Evolutionary conservation across 306 rosid species (phyloP).

Genomic region (Hippophae rhamnoides): DNA sequence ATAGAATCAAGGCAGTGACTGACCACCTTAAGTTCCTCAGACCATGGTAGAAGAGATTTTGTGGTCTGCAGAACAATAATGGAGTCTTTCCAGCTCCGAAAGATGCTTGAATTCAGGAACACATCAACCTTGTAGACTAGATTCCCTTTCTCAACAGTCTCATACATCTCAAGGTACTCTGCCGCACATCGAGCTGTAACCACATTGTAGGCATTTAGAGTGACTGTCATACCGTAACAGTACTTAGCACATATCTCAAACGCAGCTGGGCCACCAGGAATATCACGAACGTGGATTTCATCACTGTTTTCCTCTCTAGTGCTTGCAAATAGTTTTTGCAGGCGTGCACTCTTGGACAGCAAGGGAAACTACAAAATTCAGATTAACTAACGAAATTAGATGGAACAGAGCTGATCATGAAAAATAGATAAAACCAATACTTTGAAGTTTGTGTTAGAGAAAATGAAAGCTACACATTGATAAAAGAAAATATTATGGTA

Average conservation of each 20-base stretch:
- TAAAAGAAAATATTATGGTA: too few relatives aligned
- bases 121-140: slow-evolving; percentile 92
- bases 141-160: slow-evolving; percentile 79
- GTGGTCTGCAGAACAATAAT: slow-evolving; percentile 91
- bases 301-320: slow-evolving; percentile 49
- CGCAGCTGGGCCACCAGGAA: slow-evolving; percentile 92
- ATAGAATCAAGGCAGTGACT: slow-evolving; percentile 77
- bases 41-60: slow-evolving; percentile 73
- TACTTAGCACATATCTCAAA: slow-evolving; percentile 93
- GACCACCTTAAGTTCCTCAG: slow-evolving; percentile 80
- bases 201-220: slow-evolving; percentile 89
- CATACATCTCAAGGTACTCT: slow-evolving; percentile 88
- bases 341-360: slow-evolving; percentile 72
- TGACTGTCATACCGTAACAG: slow-evolving; percentile 85
- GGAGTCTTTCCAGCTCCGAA: slow-evolving; percentile 90
- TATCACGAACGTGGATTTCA: slow-evolving; percentile 62
- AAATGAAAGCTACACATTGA: too few relatives aligned
- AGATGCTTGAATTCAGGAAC: slow-evolving; percentile 83
- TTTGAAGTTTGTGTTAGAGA: too few relatives aligned
- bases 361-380: slow-evolving; percentile 64
- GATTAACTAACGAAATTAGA: slow-evolving; percentile 10
- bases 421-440: not conserved
- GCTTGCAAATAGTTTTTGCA: slow-evolving; percentile 56
- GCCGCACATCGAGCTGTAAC: slow-evolving; percentile 89
- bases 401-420: not conserved